phyloP scores from a whole-genome alignment of 768 basidiomycete genomes.

The Butyriboletus loyo region DNA sequence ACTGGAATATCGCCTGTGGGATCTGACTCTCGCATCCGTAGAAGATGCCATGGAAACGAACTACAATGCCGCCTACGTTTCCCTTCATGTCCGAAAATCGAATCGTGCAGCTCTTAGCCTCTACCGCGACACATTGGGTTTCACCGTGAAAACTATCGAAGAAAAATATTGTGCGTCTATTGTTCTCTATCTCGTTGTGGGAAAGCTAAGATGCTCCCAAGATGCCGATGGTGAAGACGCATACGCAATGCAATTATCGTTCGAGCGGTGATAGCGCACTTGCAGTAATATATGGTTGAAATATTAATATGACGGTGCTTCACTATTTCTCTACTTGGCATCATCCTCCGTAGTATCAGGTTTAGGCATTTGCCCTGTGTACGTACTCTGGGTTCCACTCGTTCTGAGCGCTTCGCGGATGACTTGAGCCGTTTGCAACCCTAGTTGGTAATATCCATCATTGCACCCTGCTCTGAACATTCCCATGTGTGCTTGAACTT shows the following conservation, averaged over 20 bases:
- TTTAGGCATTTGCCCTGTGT: neutral
- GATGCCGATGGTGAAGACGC: slow-evolving; percentile 96
- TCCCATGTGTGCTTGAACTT: slow-evolving; percentile 80
- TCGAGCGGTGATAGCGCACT: slow-evolving; percentile 35
- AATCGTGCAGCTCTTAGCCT: slow-evolving; percentile 88
- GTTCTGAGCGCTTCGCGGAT: slow-evolving; percentile 55
- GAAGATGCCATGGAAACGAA: slow-evolving; percentile 89
- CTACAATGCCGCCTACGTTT: slow-evolving; percentile 83
- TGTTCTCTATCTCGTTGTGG: neutral
- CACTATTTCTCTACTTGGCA: neutral
- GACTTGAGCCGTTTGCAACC: slow-evolving; percentile 59
- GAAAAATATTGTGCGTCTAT: slow-evolving; percentile 82
- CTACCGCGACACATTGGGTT: slow-evolving; percentile 88
- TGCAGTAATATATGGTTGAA: slow-evolving; percentile 1
- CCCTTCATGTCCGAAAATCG: slow-evolving; percentile 91
- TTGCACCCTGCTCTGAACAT: slow-evolving; percentile 84
- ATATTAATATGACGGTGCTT: slow-evolving; percentile 9
- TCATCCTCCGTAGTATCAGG: neutral
- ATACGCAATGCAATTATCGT: slow-evolving; percentile 79
- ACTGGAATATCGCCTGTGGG: neutral
- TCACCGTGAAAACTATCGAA: slow-evolving; percentile 82
- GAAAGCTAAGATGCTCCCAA: slow-evolving; percentile 30
- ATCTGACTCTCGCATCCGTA: slow-evolving; percentile 29
- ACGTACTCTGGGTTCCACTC: neutral
- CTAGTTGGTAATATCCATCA: slow-evolving; percentile 88